These are phyloP conservation scores for Monsonia emarginata DNA, from an alignment of 441 rosid species.

Conservation along the genomic window DNA sequence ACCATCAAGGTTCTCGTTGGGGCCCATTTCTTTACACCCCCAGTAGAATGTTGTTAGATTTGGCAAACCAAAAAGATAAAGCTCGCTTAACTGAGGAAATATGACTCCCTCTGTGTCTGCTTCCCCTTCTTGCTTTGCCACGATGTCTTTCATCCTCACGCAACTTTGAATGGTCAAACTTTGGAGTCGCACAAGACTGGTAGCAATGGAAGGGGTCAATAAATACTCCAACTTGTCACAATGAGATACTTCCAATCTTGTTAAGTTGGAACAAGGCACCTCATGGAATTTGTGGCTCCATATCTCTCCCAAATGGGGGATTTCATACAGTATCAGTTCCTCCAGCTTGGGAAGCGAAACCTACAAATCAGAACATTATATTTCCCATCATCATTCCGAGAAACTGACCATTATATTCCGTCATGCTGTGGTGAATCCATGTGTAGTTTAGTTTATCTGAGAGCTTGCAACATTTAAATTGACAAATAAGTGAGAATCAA, in stretches of 20 bases:
- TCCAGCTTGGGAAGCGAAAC: no score
- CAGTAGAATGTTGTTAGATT: background rate
- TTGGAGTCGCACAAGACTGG: background rate
- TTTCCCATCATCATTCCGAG: background rate
- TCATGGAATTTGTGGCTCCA: background rate
- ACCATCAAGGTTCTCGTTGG: background rate
- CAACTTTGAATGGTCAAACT: background rate
- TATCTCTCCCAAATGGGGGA: background rate
- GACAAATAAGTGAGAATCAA: no score
- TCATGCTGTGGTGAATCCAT: no score
- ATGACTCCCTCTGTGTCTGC: background rate
- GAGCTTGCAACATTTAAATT: no score
- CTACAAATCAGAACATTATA: no score
- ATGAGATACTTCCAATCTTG: background rate
- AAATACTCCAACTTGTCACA: background rate
- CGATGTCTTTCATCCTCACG: background rate
- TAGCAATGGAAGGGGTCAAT: background rate
- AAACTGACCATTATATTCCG: no score
- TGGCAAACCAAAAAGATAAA: background rate
- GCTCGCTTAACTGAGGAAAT: background rate
- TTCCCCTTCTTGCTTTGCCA: background rate
- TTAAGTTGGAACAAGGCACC: background rate
- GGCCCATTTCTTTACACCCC: background rate
- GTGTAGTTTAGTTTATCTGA: no score
- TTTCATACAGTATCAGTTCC: no score